Base-by-base conservation (phyloP, 177 flowering plant genomes). In the Tripterygium wilfordii region DNA sequence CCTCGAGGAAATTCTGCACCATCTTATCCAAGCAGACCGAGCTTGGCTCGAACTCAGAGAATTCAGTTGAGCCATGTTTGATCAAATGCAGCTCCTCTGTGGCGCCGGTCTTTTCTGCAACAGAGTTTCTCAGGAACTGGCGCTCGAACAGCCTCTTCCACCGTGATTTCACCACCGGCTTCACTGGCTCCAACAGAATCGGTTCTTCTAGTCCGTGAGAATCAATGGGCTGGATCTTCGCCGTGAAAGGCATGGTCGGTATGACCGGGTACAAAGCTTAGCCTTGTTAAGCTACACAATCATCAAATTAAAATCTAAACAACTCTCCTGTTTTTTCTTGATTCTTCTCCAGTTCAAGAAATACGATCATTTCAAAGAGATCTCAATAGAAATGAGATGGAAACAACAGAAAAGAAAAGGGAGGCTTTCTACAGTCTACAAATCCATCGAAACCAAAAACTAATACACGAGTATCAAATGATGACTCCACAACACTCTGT, bases 221-320 rank as follows among this genome's bases (percentile, higher is more conserved):
- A 54, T 77, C 83, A n/a, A 88, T 56, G 17, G 95, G 96, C 53
- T 83, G 95, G 45, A 88, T 75, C 68, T 83, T 88, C 89, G 76
- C 68, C 9, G 71, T 71, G 24, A 73, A 71, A 21, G 75, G 80
- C 74, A 75, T 70, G 31, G 4, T 24, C 37, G 19, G 22, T 18
- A 8, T 23, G 42, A 33, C 19, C 25, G 33, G 35, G n/a, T n/a
- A n/a, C n/a, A n/a, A n/a, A n/a, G n/a, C n/a, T n/a, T n/a, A n/a
- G n/a, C n/a, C n/a, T n/a, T n/a, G n/a, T n/a, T n/a, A n/a, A n/a
- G n/a, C n/a, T n/a, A n/a, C n/a, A n/a, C n/a, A n/a, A n/a, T n/a
- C n/a, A n/a, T n/a, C n/a, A n/a, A n/a, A n/a, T n/a, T n/a, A n/a
- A n/a, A n/a, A n/a, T n/a, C n/a, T n/a, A n/a, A n/a, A n/a, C n/a